Conservation (phyloP, 1,139 yeast species). For the Geotrichum carabidarum region DNA sequence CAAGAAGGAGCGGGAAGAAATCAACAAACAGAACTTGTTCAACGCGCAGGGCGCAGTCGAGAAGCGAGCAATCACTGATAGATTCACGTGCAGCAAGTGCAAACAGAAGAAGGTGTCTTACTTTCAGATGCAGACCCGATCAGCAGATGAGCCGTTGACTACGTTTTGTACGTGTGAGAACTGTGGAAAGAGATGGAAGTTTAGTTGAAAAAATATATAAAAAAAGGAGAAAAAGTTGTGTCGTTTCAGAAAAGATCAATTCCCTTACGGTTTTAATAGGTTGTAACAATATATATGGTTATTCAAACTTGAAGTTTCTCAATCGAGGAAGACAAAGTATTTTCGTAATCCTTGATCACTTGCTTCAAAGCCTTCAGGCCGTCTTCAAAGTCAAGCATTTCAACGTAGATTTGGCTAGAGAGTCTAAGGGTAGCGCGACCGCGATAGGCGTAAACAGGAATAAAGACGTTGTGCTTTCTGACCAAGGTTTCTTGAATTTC, state of each 20-base stretch:
- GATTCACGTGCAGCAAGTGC: slow-evolving; percentile 97
- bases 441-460: slow-evolving; percentile 45
- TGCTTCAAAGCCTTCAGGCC: slow-evolving; percentile 40
- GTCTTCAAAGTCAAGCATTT: slow-evolving; percentile 48
- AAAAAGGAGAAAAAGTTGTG: neutral
- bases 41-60: slow-evolving; percentile 99
- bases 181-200: slow-evolving; percentile 97
- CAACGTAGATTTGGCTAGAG: slow-evolving; percentile 58
- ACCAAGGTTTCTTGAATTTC: slow-evolving; percentile 22
- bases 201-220: slow-evolving; percentile 34
- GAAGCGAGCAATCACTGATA: slow-evolving; percentile 90
- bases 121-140: slow-evolving; percentile 95
- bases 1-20: slow-evolving; percentile 76
- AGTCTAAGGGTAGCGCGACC: slow-evolving; percentile 48
- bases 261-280: neutral
- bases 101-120: slow-evolving; percentile 94
- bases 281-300: neutral
- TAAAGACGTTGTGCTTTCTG: slow-evolving; percentile 42
- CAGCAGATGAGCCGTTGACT: slow-evolving; percentile 97
- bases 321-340: neutral
- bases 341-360: slow-evolving; percentile 19
- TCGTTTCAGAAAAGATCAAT: too few species aligned
- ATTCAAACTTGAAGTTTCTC: neutral
- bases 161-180: slow-evolving; percentile 96
- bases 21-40: slow-evolving; percentile 82